Evolutionary conservation across 2,329 filamentous ascomycete species (phyloP), one percentile per base, ranked within the genome.

Genomic region (Epichloe uncinata): DNA sequence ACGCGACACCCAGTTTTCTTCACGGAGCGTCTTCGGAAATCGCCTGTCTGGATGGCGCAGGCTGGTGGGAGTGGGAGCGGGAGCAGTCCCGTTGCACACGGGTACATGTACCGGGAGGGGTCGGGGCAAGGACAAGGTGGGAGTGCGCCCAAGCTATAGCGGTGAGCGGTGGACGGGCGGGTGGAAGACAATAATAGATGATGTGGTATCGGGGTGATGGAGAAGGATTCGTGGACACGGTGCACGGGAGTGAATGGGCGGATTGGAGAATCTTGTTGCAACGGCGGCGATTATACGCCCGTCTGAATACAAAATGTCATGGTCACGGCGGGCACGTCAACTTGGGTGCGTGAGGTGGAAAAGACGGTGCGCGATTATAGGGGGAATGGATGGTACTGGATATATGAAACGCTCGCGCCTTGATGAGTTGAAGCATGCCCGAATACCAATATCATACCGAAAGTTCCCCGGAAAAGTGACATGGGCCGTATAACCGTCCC

Each of bases 1-100:
- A 72, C 71, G 38, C 69, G 78, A 26, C 85, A 90, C 56, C 85
- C 85, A 0, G 85, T 87, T 1, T 90, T 90, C 67, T 88, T 89
- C 67, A 85, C 84, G 0, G 70, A 78, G 33, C 73, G 73, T 47
- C 66, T 87, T 47, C 75, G 75, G 51, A 77, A 74, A 57, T 72
- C 75, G 3, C 75, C 79, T 5, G 69, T 73, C 20, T 57, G 51
- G 40, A 52, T 55, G 52, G 59, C 58, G 22, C 49, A 53, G 6
- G 57, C 11, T 22, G 12, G 9, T 8, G 45, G 35, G 6, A 49
- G 12, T 3, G 45, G 35, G 6, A 49, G 12, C 22, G 45, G 35
- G 6, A 49, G 12, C 22, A 79, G 63, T 53, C 79, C 80, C 0
- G 74, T 82, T 3, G 78, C 78, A 16, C 67, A 74, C 41, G 80